Evolutionary conservation across 352 stramenopile species (phyloP), one percentile per base, ranked within the genome.

Genomic region (Phytopythium aichiense): DNA sequence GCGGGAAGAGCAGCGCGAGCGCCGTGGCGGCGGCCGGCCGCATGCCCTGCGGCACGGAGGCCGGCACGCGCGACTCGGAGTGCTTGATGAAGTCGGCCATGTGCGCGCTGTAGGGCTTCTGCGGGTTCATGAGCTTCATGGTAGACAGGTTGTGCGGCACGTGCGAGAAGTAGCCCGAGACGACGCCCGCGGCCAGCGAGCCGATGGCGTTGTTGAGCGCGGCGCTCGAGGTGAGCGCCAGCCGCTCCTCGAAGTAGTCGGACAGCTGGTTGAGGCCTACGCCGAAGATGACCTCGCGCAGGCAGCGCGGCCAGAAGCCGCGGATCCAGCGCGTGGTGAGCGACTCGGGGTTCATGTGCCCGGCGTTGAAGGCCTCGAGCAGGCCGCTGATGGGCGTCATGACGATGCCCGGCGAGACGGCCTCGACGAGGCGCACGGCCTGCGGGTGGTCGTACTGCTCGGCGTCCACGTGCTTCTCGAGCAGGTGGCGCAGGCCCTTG

Each of bases 71-170:
- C 58, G 83, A 87, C 63, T 95, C 76, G 33, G 83, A 88, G 55
- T 91, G 82, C n/a, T 73, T 71, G 60, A 94, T 81, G 54, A 95
- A 89, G 65, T 96, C 85, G 60, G 81, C 74, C 80, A 96, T 92
- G 66, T 94, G 88, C 53, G 83, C 72, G 35, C 60, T 48, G 70
- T 96, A 96, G 33, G 74, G 76, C 70, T 95, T 95, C 61, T 96
- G 74, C 30, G 94, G 93, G 69, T 98, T 85, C 77, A 98, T 90
- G 35, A 98, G 77, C 75, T 98, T 98, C 68, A 98, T 90, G 51
- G 92, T 98, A n/a, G 87, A 97, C 22, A 98, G 67, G 72, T 98
- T 98, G 82, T 98, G 94, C 61, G 94, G 94, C 42, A 98, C 91
- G 74, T 98, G 94, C 38, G 82, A 96, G 37, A 98, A 72, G 69